Percentiles rank a stretch among this genome's conserved stretches.
These are phyloP conservation scores for Fagopyrum esculentum DNA, from an alignment of 148 eudicot species.

Conservation along the genomic window DNA sequence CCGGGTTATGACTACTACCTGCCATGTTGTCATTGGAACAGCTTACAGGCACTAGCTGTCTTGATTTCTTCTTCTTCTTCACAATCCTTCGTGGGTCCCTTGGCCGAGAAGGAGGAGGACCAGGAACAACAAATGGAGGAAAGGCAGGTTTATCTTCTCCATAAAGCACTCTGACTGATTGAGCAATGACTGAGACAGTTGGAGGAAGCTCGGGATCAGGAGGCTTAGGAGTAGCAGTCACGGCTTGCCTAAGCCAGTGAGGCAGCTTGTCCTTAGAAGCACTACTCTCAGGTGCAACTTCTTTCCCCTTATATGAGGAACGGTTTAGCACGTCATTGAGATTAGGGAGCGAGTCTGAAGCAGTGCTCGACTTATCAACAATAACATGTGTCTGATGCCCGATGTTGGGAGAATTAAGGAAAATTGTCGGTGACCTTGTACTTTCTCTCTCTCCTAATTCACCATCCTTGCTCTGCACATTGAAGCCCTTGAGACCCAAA, in stretches of 20 bases:
- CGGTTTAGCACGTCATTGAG: conserved; percentile 18
- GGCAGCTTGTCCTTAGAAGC: conserved; percentile 60
- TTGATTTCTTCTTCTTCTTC: conserved; percentile 33
- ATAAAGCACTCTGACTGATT: conserved; percentile 71
- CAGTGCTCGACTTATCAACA: conserved; percentile 20
- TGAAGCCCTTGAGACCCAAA: conserved; percentile 32
- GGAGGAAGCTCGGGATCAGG: conserved; percentile 61
- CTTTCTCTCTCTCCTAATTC: conserved; percentile 24
- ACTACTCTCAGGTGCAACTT: conserved; percentile 32
- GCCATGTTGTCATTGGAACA: conserved; percentile 21
- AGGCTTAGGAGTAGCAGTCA: conserved; percentile 40
- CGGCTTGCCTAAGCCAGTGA: conserved; percentile 98
- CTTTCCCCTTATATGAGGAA: conserved; percentile 42
- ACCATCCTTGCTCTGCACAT: conserved; percentile 26
- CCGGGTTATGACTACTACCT: conserved; percentile 29
- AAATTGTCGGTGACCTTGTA: conserved; percentile 21
- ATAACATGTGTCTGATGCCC: conserved; percentile 19
- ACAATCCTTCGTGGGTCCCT: conserved; percentile 58
- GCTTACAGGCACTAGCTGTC: conserved; percentile 9
- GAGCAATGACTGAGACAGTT: conserved; percentile 78
- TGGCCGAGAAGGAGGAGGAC: conserved; percentile 67
- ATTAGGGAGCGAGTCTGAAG: conserved; percentile 26
- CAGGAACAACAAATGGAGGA: conserved; percentile 80
- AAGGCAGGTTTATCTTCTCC: conserved; percentile 58
- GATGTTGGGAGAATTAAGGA: conserved; percentile 29